Percentiles rank a stretch among this genome's conserved stretches.
Conservation (phyloP, 495 filamentous ascomycete species). For the Aspergillus incahuasiensis region DNA sequence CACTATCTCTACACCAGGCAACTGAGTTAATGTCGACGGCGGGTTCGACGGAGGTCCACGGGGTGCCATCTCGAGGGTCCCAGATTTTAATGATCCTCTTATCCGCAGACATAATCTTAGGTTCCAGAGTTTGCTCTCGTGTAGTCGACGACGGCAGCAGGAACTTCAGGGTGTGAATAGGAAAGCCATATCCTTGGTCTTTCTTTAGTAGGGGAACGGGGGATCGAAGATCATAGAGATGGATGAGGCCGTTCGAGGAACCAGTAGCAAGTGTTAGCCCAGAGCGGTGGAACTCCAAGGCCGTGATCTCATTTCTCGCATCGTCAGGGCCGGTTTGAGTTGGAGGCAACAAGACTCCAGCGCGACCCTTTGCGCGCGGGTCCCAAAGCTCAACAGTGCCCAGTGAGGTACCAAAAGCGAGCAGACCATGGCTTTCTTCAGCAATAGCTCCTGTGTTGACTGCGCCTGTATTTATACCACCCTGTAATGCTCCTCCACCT, state of each 20-base stretch:
- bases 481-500: slow-evolving; percentile 68
- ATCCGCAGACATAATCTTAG: slow-evolving; percentile 87
- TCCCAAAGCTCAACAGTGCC: slow-evolving; percentile 99
- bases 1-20: slow-evolving; percentile 78
- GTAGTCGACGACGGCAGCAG: slow-evolving; percentile 66
- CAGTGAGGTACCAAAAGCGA: slow-evolving; percentile 90
- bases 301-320: slow-evolving; percentile 72
- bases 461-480: slow-evolving; percentile 71
- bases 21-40: slow-evolving; percentile 91
- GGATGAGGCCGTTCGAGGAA: slow-evolving; percentile 79
- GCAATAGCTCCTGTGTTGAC: slow-evolving; percentile 91
- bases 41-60: slow-evolving; percentile 94
- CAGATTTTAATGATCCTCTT: slow-evolving; percentile 97
- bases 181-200: slow-evolving; percentile 94
- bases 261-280: slow-evolving; percentile 88
- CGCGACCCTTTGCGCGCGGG: slow-evolving; percentile 70
- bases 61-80: slow-evolving; percentile 72
- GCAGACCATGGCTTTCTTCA: slow-evolving; percentile 82
- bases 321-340: slow-evolving; percentile 36
- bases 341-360: slow-evolving; percentile 64
- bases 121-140: slow-evolving; percentile 57
- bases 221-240: slow-evolving; percentile 89
- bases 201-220: slow-evolving; percentile 80
- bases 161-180: slow-evolving; percentile 85
- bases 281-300: slow-evolving; percentile 78